Base-by-base conservation (phyloP, 2,329 filamentous ascomycete species). In the Colletotrichum incanum region DNA sequence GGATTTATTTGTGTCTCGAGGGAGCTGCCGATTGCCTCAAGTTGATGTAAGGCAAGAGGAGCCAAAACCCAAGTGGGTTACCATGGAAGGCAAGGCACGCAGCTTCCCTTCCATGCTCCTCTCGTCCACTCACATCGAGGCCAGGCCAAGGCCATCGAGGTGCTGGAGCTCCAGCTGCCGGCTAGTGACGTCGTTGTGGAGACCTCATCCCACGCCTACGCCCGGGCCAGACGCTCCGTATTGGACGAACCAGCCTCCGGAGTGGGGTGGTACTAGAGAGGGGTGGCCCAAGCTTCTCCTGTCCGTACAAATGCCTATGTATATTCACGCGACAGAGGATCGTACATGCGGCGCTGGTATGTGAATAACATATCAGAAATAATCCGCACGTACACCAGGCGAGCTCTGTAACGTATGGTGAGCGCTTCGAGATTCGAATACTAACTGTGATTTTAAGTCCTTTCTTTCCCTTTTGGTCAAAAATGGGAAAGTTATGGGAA, bases 151-250 rank as follows among this genome's bases (percentile, higher is more conserved):
- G 34, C n/a, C 60, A 34, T 45, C 41, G 31, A 66, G 39, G 37
- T 43, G 52, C 52, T 56, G 54, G 34, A 72, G 70, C 70, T 72
- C 16, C 28, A 59, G 69, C 65, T 70, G 16, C 60, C 31, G 54
- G 64, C 4, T 55, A 37, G 66, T 72, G 70, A 72, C 70, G 70
- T 72, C 65, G 60, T 52, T 65, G 41, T 70, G 59, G 59, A 65
- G 70, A 70, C 60, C 26, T 60, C 3, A 1, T 28, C 65, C 65
- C 69, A 34, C 49, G 39, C 60, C n/a, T 45, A 69, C 45, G 65
- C 37, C 65, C 45, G 31, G 54, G 39, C 69, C 37, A 72, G 69
- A 59, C 52, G 7, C 59, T 65, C 60, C 47, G 54, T 39, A 70
- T 72, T 72, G 70, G 70, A 72, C 60, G 60, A 70, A 70, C 54